Conservation (phyloP, 2,329 filamentous ascomycete genomes). For the Calonectria honghensis region DNA sequence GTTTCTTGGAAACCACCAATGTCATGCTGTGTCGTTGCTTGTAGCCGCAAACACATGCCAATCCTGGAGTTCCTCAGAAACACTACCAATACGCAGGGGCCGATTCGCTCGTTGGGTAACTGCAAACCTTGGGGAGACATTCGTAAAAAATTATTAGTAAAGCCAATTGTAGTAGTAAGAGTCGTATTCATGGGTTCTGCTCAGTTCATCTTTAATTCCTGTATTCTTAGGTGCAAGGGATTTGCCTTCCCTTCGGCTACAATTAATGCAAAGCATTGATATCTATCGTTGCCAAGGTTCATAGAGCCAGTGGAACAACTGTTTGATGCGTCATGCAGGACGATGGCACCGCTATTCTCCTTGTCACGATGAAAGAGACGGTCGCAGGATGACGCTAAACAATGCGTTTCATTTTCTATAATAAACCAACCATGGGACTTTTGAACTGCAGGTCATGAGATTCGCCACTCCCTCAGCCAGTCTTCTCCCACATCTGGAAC, state of each 20-base stretch:
- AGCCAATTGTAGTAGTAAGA: background rate
- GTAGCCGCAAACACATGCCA: background rate
- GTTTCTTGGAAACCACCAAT: background rate
- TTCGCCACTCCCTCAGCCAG: constrained; percentile 39
- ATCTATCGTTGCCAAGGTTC: background rate
- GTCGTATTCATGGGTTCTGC: background rate
- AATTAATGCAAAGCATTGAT: background rate
- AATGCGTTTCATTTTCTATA: background rate
- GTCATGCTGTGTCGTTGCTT: background rate
- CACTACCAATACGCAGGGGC: too few species aligned
- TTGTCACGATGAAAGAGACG: background rate
- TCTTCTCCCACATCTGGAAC: constrained; percentile 84
- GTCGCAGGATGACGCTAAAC: too few species aligned
- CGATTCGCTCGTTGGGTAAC: background rate
- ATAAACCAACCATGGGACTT: background rate
- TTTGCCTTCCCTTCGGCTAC: background rate
- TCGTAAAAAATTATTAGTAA: background rate
- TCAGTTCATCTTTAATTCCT: background rate
- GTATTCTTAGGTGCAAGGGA: background rate
- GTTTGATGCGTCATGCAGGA: background rate
- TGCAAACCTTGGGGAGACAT: background rate
- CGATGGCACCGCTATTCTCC: background rate
- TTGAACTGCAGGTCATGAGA: constrained; percentile 38
- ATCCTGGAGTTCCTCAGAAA: background rate
- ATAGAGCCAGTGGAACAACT: background rate